phyloP scores from a whole-genome alignment of 257 asterid genomes.

The Oldenlandia corymbosa region DNA sequence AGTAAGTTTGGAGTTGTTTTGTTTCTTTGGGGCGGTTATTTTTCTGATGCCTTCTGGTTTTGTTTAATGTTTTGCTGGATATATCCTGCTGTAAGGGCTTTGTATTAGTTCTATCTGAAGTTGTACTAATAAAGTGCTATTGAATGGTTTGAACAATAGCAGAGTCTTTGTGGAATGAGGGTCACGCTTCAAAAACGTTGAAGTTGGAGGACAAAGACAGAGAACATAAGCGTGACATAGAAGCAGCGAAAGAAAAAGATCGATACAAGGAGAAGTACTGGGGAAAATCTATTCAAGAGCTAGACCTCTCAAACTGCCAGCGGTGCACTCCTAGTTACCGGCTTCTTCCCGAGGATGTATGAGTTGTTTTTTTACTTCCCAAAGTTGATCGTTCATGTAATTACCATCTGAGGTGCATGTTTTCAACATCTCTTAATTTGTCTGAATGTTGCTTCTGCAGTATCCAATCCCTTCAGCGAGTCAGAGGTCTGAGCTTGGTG shows the following conservation, averaged over 20 bases:
- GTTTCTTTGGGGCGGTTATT: slow-evolving; percentile 9
- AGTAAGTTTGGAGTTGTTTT: slow-evolving; percentile 45
- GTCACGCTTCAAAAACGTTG: slow-evolving; percentile 57
- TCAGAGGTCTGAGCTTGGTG: slow-evolving; percentile 87
- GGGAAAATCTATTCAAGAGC: slow-evolving; percentile 97
- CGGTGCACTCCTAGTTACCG: slow-evolving; percentile 94
- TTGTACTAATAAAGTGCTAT: slow-evolving; percentile 18
- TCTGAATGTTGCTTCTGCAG: slow-evolving; percentile 39
- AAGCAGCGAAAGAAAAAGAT: slow-evolving; percentile 80
- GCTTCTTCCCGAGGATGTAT: slow-evolving; percentile 98
- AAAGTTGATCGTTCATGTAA: not conserved
- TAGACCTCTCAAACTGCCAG: slow-evolving; percentile 77
- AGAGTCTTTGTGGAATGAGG: slow-evolving; percentile 81
- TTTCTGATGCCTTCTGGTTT: not conserved
- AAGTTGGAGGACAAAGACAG: slow-evolving; percentile 72
- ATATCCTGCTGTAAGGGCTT: not conserved
- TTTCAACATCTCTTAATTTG: not conserved
- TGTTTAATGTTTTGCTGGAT: not conserved
- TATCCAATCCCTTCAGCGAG: slow-evolving; percentile 86
- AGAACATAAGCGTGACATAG: slow-evolving; percentile 75
- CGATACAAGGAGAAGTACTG: slow-evolving; percentile 65
- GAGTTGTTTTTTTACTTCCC: slow-evolving; percentile 12
- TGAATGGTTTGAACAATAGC: slow-evolving; percentile 27
- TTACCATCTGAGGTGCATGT: slow-evolving; percentile 1
- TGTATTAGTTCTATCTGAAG: not conserved